These are phyloP conservation scores for Cokeromyces recurvatus DNA, from an alignment of 371 early-diverging fungal genomes.

Conservation along the genomic window DNA sequence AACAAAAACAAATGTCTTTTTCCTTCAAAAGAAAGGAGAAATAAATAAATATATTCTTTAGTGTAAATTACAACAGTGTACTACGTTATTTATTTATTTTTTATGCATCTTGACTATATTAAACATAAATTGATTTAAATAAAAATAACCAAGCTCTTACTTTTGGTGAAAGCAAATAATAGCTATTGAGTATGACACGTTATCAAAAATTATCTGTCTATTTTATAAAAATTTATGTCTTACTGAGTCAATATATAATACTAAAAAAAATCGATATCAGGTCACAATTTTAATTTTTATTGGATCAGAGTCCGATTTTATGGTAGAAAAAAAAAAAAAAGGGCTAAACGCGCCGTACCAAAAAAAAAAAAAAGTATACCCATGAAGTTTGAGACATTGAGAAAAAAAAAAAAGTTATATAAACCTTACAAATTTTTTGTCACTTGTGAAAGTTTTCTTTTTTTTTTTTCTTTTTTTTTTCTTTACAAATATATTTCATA, in stretches of 20 bases:
- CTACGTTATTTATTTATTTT: too few species aligned
- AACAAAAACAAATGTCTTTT: too few species aligned
- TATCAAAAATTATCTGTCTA: constrained; percentile 3
- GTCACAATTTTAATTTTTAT: constrained; percentile 2
- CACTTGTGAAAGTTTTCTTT: background rate
- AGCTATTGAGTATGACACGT: too few species aligned
- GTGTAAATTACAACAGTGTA: too few species aligned
- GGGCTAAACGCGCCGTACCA: too few species aligned
- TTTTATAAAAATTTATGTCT: constrained; percentile 1
- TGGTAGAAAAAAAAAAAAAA: too few species aligned
- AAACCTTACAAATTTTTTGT: background rate
- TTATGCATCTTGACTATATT: too few species aligned
- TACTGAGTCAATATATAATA: constrained; percentile 4
- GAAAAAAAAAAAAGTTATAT: background rate
- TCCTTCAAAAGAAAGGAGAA: too few species aligned
- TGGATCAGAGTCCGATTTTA: constrained; percentile 5
- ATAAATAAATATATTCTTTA: too few species aligned
- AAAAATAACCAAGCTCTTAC: too few species aligned
- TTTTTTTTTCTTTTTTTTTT: background rate
- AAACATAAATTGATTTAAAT: too few species aligned
- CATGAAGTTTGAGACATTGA: background rate
- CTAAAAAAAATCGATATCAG: constrained; percentile 3
- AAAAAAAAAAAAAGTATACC: background rate
- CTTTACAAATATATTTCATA: background rate
- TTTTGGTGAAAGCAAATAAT: too few species aligned